Percentiles rank a stretch among this genome's conserved stretches.
Evolutionary conservation across 345 rosid species (phyloP).

Genomic region (Boechera divaricarpa): DNA sequence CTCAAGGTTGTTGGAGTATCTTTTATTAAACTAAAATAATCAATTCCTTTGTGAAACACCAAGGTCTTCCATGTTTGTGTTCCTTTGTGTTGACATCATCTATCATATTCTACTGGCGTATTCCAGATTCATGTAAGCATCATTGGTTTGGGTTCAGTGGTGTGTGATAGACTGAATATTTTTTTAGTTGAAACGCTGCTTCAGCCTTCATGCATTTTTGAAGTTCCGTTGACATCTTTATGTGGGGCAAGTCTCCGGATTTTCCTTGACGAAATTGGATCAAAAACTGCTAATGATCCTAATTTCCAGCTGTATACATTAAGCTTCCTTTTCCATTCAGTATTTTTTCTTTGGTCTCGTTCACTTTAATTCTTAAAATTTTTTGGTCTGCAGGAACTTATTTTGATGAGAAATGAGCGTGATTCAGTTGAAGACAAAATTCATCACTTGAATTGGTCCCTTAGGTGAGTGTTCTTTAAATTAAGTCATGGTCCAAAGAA

Average conservation of each 20-base stretch:
- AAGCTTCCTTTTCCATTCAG: not conserved
- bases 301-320: not conserved
- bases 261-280: conserved; percentile 1
- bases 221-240: not conserved
- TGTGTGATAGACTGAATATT: not conserved
- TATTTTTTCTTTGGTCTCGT: not conserved
- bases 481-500: not conserved
- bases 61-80: not conserved
- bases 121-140: conserved; percentile 5
- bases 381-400: conserved; percentile 63
- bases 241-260: not conserved
- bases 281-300: not conserved
- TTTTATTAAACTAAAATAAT: not conserved
- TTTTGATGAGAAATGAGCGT: conserved; percentile 73
- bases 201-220: not conserved
- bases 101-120: not conserved
- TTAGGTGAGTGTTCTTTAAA: conserved; percentile 58
- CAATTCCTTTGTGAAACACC: not conserved
- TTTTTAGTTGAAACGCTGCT: not conserved
- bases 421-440: conserved; percentile 89
- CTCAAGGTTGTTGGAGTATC: not conserved
- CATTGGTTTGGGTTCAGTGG: conserved; percentile 9
- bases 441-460: conserved; percentile 85
- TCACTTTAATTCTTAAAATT: not conserved
- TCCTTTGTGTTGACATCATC: not conserved